Evolutionary conservation across 805 yeast genomes (phyloP).

Genomic region (Maudiozyma saulgeensis): DNA sequence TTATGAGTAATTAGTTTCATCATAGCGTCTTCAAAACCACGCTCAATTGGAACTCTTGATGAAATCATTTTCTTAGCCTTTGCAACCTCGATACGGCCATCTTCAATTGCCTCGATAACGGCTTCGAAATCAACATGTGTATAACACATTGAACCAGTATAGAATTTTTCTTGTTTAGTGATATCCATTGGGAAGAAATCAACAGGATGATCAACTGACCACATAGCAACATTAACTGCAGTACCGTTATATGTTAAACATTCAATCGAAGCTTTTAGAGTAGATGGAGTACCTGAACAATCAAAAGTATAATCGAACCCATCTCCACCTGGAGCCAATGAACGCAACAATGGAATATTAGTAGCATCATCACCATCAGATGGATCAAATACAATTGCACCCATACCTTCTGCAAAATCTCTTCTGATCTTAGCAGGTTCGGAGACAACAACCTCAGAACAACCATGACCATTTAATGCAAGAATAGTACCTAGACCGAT

Average conservation of each 20-base stretch:
- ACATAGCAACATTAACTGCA: conserved; percentile 57
- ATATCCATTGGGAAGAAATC: conserved; percentile 47
- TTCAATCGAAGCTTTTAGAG: conserved; percentile 42
- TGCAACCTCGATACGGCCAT: conserved; percentile 37
- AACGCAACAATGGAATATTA: conserved; percentile 31
- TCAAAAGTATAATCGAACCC: conserved; percentile 46
- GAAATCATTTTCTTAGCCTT: conserved; percentile 44
- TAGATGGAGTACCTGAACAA: conserved; percentile 43
- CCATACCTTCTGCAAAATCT: conserved; percentile 39
- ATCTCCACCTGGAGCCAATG: conserved; percentile 33
- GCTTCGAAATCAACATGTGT: conserved; percentile 48
- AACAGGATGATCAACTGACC: conserved; percentile 42
- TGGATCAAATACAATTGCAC: conserved; percentile 46
- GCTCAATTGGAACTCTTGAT: conserved; percentile 38
- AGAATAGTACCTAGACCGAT: conserved; percentile 52
- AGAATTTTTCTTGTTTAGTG: conserved; percentile 44
- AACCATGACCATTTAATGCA: conserved; percentile 47
- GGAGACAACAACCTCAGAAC: conserved; percentile 40
- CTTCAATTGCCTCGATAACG: conserved; percentile 43
- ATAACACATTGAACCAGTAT: conserved; percentile 58
- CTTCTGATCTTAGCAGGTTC: conserved; percentile 48
- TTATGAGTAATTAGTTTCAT: conserved; percentile 40
- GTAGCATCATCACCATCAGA: conserved; percentile 29
- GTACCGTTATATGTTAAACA: conserved; percentile 47
- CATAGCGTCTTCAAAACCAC: conserved; percentile 45